phyloP scores from a whole-genome alignment of 2,329 filamentous ascomycete species.

The Fusarium anthophilum region DNA sequence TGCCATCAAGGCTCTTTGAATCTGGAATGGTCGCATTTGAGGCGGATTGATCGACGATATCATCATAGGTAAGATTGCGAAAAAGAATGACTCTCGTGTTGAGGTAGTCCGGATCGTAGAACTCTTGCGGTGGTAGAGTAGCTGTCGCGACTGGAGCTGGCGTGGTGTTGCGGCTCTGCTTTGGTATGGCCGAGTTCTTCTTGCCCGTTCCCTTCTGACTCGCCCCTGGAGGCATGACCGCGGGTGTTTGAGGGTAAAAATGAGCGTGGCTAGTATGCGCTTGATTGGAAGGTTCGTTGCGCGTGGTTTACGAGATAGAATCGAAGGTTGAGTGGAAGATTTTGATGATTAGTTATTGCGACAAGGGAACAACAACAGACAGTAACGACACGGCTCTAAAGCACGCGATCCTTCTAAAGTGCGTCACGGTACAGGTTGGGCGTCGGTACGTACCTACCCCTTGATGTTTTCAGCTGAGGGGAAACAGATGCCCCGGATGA shows the following conservation, averaged over 20 bases:
- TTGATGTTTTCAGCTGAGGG: conserved; percentile 8
- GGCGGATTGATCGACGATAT: conserved; percentile 71
- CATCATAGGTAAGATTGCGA: conserved; percentile 71
- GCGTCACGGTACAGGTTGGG: conserved; percentile 24
- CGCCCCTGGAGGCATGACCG: conserved; percentile 65
- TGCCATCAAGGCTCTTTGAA: conserved; percentile 70
- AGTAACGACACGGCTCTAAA: conserved; percentile 15
- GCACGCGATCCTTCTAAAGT: conserved; percentile 31
- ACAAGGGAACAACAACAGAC: conserved; percentile 16
- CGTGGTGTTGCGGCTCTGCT: conserved; percentile 82
- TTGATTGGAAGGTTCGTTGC: neutral
- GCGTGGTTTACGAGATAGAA: conserved; percentile 2
- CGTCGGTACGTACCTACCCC: conserved; percentile 26
- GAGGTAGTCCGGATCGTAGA: conserved; percentile 71
- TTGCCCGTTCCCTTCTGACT: conserved; percentile 72
- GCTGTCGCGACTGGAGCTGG: conserved; percentile 60
- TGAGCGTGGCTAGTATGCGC: neutral
- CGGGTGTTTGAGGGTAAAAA: neutral
- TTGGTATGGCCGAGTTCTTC: conserved; percentile 70
- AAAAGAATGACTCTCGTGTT: conserved; percentile 69
- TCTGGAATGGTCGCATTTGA: conserved; percentile 68
- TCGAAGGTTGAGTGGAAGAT: neutral
- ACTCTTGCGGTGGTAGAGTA: conserved; percentile 64
- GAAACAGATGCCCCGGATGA: neutral
- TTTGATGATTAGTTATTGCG: conserved; percentile 30